Conservation (phyloP, 2,329 filamentous ascomycete species). For the Fusarium tjaetaba region DNA sequence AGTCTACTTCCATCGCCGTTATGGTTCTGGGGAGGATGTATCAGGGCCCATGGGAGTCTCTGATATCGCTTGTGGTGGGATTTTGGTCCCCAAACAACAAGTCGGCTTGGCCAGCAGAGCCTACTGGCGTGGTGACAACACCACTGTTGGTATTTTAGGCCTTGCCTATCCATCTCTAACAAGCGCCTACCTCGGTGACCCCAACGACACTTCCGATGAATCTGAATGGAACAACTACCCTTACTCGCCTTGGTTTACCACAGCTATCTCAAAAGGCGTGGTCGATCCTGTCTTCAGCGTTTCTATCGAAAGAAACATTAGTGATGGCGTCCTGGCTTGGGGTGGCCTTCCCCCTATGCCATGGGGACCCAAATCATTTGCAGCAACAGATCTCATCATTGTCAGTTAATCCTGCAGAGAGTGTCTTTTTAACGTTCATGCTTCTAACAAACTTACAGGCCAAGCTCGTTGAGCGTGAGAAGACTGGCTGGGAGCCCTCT, state of each 20-base stretch:
- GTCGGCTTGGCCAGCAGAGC: conserved; percentile 60
- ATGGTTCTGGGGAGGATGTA: conserved; percentile 60
- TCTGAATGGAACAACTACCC: conserved; percentile 51
- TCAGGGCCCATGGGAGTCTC: conserved; percentile 59
- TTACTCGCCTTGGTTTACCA: conserved; percentile 62
- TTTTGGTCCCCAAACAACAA: conserved; percentile 57
- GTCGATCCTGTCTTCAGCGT: conserved; percentile 60
- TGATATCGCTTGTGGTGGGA: conserved; percentile 57
- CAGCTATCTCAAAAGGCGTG: conserved; percentile 57
- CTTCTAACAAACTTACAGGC: conserved; percentile 48
- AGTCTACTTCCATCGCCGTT: conserved; percentile 58
- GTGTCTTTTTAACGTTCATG: neutral
- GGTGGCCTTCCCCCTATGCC: conserved; percentile 57
- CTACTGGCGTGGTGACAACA: conserved; percentile 62
- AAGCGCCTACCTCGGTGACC: conserved; percentile 56
- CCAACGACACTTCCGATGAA: conserved; percentile 52
- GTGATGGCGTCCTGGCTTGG: conserved; percentile 57
- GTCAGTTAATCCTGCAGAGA: conserved; percentile 46
- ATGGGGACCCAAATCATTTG: conserved; percentile 44
- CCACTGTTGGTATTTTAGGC: conserved; percentile 61
- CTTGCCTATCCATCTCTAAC: conserved; percentile 62
- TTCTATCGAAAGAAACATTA: conserved; percentile 58
- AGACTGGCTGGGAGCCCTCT: conserved; percentile 57
- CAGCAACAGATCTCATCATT: conserved; percentile 56
- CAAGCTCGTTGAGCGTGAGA: conserved; percentile 51